Evolutionary conservation across 2,329 filamentous ascomycete species (phyloP).

Genomic region (Paracamarosporium sp.): DNA sequence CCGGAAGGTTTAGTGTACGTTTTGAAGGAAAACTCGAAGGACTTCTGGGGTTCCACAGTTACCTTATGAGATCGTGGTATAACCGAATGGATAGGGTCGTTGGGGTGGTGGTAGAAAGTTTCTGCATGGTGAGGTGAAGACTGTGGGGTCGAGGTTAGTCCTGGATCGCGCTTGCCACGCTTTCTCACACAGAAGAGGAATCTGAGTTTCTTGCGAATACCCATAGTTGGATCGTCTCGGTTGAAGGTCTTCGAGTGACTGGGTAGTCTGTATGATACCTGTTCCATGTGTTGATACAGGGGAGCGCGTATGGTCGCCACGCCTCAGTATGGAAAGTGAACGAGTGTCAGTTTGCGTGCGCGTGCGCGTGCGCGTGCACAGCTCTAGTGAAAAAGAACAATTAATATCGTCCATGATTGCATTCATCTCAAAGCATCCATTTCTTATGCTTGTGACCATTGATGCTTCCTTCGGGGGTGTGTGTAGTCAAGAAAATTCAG

Average conservation of each 20-base stretch:
- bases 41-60: background rate
- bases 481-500: no score
- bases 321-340: no score
- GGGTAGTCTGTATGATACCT: no score
- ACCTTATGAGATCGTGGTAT: background rate
- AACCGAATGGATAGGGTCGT: background rate
- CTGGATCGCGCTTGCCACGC: background rate
- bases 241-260: background rate
- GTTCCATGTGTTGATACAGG: no score
- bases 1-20: background rate
- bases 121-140: background rate
- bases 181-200: background rate
- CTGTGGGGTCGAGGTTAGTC: background rate
- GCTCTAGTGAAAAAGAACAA: no score
- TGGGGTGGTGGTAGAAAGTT: background rate
- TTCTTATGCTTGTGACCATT: no score
- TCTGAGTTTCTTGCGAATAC: background rate
- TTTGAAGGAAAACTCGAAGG: background rate
- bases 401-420: no score
- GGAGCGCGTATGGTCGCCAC: no score
- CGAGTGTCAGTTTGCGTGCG: no score
- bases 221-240: background rate
- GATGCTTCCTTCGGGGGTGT: no score
- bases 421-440: no score
- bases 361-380: no score